Evolutionary conservation across 495 filamentous ascomycete species (phyloP).

Genomic region (Penicillium daleae): DNA sequence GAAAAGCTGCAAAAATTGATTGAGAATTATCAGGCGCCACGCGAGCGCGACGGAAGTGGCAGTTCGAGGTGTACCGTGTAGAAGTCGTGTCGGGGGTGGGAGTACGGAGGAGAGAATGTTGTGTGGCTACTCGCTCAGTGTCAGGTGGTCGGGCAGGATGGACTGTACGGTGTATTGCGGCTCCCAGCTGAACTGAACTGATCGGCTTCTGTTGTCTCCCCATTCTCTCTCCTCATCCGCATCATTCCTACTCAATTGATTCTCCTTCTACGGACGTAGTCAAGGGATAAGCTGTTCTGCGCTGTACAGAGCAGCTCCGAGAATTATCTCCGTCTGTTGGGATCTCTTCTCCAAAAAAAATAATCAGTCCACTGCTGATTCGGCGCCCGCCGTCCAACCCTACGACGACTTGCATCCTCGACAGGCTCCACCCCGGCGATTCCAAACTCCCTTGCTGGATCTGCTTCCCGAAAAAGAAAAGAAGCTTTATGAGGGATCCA

Average conservation of each 20-base stretch:
- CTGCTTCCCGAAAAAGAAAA: slow-evolving; percentile 34
- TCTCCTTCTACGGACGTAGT: not conserved
- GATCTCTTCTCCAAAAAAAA: not conserved
- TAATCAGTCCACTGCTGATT: slow-evolving; percentile 10
- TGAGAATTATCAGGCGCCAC: slow-evolving; percentile 10
- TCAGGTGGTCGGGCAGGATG: not conserved
- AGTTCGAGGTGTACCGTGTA: slow-evolving; percentile 34
- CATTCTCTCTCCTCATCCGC: not conserved
- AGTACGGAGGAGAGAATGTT: no score
- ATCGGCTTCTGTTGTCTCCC: not conserved
- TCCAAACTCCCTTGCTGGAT: slow-evolving; percentile 28
- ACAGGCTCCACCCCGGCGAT: slow-evolving; percentile 11
- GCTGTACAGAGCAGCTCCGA: not conserved
- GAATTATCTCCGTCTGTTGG: slow-evolving; percentile 10
- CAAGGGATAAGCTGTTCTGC: not conserved
- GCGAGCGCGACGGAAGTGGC: slow-evolving; percentile 15
- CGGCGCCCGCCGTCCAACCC: slow-evolving; percentile 20
- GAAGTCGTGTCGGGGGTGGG: slow-evolving; percentile 11
- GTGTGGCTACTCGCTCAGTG: not conserved
- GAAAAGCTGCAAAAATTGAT: not conserved
- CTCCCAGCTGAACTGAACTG: slow-evolving; percentile 10
- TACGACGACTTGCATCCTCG: not conserved
- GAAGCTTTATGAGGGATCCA: slow-evolving; percentile 43
- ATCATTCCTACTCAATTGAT: not conserved
- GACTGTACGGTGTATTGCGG: slow-evolving; percentile 21